A percentile compares a stretch with the other conserved stretches of the same genome.
These are phyloP conservation scores for Amborella trichopoda DNA, from an alignment of 164 flowering plant genomes.

Conservation along the genomic window DNA sequence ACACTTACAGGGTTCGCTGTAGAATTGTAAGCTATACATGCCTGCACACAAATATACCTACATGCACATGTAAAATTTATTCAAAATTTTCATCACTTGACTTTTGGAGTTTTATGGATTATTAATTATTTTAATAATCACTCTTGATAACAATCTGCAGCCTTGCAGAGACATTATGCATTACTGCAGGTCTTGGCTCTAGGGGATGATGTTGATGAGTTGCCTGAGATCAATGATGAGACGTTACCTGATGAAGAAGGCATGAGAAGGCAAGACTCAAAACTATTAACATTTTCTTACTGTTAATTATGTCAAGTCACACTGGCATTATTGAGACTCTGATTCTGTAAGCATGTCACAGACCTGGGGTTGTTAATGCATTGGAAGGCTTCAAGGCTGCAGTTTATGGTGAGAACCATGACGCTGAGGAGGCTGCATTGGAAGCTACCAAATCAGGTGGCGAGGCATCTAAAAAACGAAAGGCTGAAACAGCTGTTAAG, in stretches of 20 bases:
- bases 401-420: slow-evolving; percentile 70
- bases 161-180: slow-evolving; percentile 96
- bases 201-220: slow-evolving; percentile 65
- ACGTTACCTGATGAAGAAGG: slow-evolving; percentile 97
- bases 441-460: slow-evolving; percentile 16
- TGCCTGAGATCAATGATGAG: slow-evolving; percentile 80
- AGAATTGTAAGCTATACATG: too few relatives aligned
- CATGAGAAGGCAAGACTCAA: slow-evolving; percentile 71
- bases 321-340: too few relatives aligned
- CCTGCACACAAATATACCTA: too few relatives aligned
- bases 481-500: slow-evolving; percentile 52
- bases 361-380: slow-evolving; percentile 66
- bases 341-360: slow-evolving; percentile 14
- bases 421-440: slow-evolving; percentile 26
- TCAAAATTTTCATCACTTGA: too few relatives aligned
- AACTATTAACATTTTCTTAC: too few relatives aligned
- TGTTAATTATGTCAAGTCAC: too few relatives aligned
- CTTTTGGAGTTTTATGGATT: too few relatives aligned
- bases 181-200: slow-evolving; percentile 81
- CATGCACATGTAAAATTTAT: too few relatives aligned
- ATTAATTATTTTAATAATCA: too few relatives aligned
- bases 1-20: too few relatives aligned
- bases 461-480: slow-evolving; percentile 60
- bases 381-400: slow-evolving; percentile 74
- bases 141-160: slow-evolving; percentile 22